These are phyloP conservation scores for Epichloe glyceriae DNA, from an alignment of 2,329 filamentous ascomycete species.

Conservation along the genomic window DNA sequence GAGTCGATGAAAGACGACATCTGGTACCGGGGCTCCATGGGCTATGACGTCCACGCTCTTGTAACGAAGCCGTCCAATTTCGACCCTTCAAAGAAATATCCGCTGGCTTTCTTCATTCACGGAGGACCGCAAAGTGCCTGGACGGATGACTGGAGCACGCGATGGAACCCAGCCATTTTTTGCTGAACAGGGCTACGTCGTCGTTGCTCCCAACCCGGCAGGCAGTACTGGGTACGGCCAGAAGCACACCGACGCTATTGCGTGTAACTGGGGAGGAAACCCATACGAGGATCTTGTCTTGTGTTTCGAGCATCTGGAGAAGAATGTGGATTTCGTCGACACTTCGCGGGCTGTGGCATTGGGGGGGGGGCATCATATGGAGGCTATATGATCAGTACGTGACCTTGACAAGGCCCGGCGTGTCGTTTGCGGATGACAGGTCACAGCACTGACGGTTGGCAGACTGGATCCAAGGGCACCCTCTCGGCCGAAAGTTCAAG, in stretches of 20 bases:
- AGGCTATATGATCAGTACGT: constrained; percentile 59
- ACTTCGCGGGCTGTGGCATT: constrained; percentile 56
- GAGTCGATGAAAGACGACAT: constrained; percentile 52
- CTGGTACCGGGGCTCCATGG: constrained; percentile 52
- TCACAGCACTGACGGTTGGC: constrained; percentile 15
- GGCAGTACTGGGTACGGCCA: constrained; percentile 76
- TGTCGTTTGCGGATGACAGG: too few species aligned
- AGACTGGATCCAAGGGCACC: constrained; percentile 85
- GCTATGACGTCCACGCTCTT: constrained; percentile 56
- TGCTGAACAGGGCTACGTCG: constrained; percentile 78
- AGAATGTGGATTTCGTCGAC: constrained; percentile 56
- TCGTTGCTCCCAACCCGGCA: constrained; percentile 70
- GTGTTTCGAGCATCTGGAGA: constrained; percentile 60
- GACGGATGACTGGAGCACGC: constrained; percentile 62
- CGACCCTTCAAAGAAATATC: constrained; percentile 58
- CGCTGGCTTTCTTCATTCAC: constrained; percentile 67
- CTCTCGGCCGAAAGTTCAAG: constrained; percentile 71
- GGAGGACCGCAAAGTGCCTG: constrained; percentile 72
- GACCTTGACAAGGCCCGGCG: too few species aligned
- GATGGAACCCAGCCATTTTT: constrained; percentile 85
- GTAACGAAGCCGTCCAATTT: constrained; percentile 55
- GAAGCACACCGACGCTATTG: constrained; percentile 62
- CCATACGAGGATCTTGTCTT: constrained; percentile 75
- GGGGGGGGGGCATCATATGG: constrained; percentile 65
- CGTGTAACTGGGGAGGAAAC: constrained; percentile 68